A percentile compares a stretch with the other conserved stretches of the same genome.
Conservation (phyloP, 306 rosid genomes). For the Inga laurina region DNA sequence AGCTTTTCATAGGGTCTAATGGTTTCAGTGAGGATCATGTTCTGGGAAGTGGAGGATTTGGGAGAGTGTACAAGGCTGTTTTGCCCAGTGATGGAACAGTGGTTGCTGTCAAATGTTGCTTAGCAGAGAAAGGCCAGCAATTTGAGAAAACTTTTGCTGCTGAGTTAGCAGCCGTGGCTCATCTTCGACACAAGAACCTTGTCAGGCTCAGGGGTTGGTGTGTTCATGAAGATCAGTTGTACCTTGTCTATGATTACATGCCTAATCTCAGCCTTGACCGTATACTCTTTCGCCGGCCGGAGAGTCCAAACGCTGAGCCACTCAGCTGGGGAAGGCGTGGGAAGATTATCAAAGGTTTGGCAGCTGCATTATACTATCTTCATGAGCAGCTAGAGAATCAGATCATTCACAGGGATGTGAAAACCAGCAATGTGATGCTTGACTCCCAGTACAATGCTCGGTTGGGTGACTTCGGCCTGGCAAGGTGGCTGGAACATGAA, state of each 20-base stretch:
- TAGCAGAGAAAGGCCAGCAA: slow-evolving; percentile 74
- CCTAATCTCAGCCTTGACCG: slow-evolving; percentile 90
- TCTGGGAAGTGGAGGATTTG: slow-evolving; percentile 93
- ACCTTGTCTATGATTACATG: slow-evolving; percentile 90
- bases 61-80: slow-evolving; percentile 74
- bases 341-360: slow-evolving; percentile 72
- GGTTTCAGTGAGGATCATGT: slow-evolving; percentile 77
- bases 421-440: slow-evolving; percentile 93
- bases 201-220: slow-evolving; percentile 94
- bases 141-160: slow-evolving; percentile 90
- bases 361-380: slow-evolving; percentile 79
- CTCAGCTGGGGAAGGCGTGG: slow-evolving; percentile 64
- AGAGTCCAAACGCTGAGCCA: slow-evolving; percentile 37
- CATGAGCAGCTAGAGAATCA: slow-evolving; percentile 89
- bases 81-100: slow-evolving; percentile 90
- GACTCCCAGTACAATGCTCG: slow-evolving; percentile 81
- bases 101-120: slow-evolving; percentile 93
- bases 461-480: slow-evolving; percentile 95
- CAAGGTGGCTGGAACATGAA: slow-evolving; percentile 93
- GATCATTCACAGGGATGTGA: slow-evolving; percentile 89
- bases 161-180: slow-evolving; percentile 83
- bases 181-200: slow-evolving; percentile 93
- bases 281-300: slow-evolving; percentile 57
- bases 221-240: slow-evolving; percentile 71
- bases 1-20: slow-evolving; percentile 81